A percentile compares a stretch with the other conserved stretches of the same genome.
phyloP scores from a whole-genome alignment of 192 early-diverging fungal species.

The Coemansia sp. region DNA sequence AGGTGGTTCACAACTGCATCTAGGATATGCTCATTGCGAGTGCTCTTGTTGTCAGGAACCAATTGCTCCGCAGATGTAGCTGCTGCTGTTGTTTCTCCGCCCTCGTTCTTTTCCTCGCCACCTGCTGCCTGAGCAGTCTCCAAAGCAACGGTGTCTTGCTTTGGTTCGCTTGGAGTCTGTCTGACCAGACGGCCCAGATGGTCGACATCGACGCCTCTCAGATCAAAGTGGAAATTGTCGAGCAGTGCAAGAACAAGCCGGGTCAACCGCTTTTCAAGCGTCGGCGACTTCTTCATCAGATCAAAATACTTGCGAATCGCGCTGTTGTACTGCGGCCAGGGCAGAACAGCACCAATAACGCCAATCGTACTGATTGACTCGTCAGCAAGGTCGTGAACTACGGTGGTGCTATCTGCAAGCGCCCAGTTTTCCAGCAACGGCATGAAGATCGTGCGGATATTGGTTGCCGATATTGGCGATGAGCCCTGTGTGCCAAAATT shows the following conservation, averaged over 20 bases:
- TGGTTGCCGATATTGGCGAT: conserved; percentile 32
- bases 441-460: conserved; percentile 60
- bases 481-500: conserved; percentile 23
- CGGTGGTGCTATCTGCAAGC: conserved; percentile 66
- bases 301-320: conserved; percentile 73
- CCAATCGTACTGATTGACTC: conserved; percentile 81
- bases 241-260: conserved; percentile 78
- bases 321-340: conserved; percentile 84
- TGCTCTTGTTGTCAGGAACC: background rate
- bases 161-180: conserved; percentile 4
- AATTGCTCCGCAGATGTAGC: conserved; percentile 13
- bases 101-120: conserved; percentile 27
- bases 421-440: conserved; percentile 90
- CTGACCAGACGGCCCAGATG: conserved; percentile 22
- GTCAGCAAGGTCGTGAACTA: conserved; percentile 77
- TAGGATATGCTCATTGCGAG: conserved; percentile 62
- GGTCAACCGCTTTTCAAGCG: conserved; percentile 80
- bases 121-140: background rate
- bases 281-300: conserved; percentile 62
- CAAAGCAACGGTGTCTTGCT: conserved; percentile 28
- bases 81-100: conserved; percentile 18
- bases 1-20: conserved; percentile 71
- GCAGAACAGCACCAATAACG: conserved; percentile 64
- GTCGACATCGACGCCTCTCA: conserved; percentile 62
- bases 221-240: conserved; percentile 91